These are phyloP conservation scores for Nigrograna mackinnonii DNA, from an alignment of 2,329 filamentous ascomycete genomes.

Conservation along the genomic window DNA sequence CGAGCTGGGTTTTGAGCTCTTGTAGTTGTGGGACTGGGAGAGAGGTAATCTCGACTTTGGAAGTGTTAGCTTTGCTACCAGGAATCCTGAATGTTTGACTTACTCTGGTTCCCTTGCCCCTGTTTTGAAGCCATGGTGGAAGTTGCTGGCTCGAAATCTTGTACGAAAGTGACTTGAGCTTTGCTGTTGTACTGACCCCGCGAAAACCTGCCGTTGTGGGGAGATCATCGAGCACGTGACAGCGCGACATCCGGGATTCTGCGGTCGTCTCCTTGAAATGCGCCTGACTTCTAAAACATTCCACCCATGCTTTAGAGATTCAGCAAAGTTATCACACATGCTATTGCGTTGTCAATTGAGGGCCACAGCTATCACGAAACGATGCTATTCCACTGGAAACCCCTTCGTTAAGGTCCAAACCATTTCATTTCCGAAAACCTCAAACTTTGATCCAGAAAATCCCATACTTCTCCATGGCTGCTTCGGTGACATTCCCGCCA, in stretches of 20 bases:
- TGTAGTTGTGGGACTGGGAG: constrained; percentile 85
- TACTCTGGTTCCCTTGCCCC: constrained; percentile 34
- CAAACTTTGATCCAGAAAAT: constrained; percentile 18
- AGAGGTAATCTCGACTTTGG: constrained; percentile 67
- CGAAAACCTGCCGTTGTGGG: constrained; percentile 2
- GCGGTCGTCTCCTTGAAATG: too few relatives aligned
- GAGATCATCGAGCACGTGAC: constrained; percentile 6
- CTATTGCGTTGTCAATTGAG: too few relatives aligned
- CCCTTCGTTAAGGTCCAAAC: too few relatives aligned
- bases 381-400: too few relatives aligned
- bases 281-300: too few relatives aligned
- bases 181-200: not conserved
- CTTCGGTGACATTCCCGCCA: constrained; percentile 28
- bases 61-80: constrained; percentile 8
- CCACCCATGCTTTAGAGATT: too few relatives aligned
- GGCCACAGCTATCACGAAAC: too few relatives aligned
- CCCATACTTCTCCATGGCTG: constrained; percentile 25
- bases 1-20: constrained; percentile 92
- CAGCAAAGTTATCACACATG: too few relatives aligned
- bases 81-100: constrained; percentile 2
- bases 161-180: not conserved
- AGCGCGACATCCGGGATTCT: constrained; percentile 1
- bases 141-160: constrained; percentile 4
- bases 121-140: constrained; percentile 26
- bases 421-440: too few relatives aligned